Evolutionary conservation across 2,329 filamentous ascomycete species (phyloP).

Genomic region (Penicillium expansum): DNA sequence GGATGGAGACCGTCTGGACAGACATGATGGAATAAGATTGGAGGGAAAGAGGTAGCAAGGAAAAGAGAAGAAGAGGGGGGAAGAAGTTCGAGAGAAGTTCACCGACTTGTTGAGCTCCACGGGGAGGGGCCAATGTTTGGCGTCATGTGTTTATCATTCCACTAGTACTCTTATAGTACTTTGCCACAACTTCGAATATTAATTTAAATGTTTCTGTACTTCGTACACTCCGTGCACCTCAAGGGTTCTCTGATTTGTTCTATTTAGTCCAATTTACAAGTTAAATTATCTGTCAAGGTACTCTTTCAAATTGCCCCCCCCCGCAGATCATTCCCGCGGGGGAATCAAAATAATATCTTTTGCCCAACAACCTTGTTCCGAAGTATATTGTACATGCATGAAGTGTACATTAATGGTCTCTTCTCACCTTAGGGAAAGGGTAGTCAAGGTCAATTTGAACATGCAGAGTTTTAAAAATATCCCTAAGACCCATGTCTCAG

Average conservation of each 20-base stretch:
- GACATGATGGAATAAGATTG: conserved; percentile 7
- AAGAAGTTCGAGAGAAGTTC: conserved; percentile 15
- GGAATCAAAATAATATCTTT: not conserved
- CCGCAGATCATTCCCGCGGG: conserved; percentile 2
- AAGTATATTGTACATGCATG: not conserved
- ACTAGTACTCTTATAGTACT: conserved; percentile 1
- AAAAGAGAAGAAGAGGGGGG: conserved; percentile 4
- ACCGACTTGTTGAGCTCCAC: conserved; percentile 26
- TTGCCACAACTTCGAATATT: not conserved
- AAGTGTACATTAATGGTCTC: not conserved
- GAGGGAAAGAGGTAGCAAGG: conserved; percentile 5
- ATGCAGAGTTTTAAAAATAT: conserved; percentile 1
- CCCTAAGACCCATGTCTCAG: not conserved
- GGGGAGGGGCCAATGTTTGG: conserved; percentile 14
- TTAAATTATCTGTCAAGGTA: not conserved
- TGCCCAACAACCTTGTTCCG: not conserved
- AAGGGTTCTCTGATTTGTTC: not conserved
- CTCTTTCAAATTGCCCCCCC: not conserved
- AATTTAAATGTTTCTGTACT: not conserved
- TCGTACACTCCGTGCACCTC: not conserved
- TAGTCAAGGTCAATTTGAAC: not conserved
- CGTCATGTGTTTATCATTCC: conserved; percentile 30
- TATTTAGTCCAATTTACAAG: not conserved
- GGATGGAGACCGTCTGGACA: conserved; percentile 62
- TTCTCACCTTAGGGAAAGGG: not conserved